Evolutionary conservation across 2,329 filamentous ascomycete genomes (phyloP).

Genomic region (Arthrocladium fulminans): DNA sequence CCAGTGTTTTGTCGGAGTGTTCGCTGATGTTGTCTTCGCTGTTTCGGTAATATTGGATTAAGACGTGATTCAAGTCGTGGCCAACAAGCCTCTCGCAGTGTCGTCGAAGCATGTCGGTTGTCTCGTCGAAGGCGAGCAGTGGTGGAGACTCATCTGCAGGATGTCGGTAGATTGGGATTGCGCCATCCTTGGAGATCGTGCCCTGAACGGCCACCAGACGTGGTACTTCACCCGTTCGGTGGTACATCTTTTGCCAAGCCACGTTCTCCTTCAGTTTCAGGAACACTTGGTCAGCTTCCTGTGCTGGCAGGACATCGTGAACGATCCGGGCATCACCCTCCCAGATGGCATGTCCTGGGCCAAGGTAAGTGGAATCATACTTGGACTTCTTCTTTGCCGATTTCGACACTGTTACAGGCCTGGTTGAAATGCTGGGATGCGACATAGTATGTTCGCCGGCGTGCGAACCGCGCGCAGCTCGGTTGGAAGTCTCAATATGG

Average conservation of each 20-base stretch:
- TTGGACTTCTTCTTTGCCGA: not conserved
- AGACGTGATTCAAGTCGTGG: constrained; percentile 77
- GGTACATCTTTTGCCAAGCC: constrained; percentile 83
- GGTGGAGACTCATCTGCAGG: constrained; percentile 81
- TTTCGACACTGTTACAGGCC: not conserved
- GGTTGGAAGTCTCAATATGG: not conserved
- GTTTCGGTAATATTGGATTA: constrained; percentile 88
- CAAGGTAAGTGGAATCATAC: constrained; percentile 11
- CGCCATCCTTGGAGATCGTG: constrained; percentile 52
- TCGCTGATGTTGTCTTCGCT: constrained; percentile 90
- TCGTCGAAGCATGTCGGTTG: constrained; percentile 58
- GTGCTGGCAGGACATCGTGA: constrained; percentile 55
- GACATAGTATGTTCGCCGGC: not conserved
- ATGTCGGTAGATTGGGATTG: constrained; percentile 84
- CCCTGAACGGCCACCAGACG: constrained; percentile 87
- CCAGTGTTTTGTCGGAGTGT: constrained; percentile 92
- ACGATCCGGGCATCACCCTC: constrained; percentile 74
- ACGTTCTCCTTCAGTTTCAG: constrained; percentile 48
- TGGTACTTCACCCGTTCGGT: constrained; percentile 84
- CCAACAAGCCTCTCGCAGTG: constrained; percentile 64
- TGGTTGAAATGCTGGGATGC: not conserved
- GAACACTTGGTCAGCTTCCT: constrained; percentile 50
- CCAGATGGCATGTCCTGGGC: constrained; percentile 52
- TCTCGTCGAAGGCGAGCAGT: constrained; percentile 63
- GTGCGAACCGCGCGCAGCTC: not conserved